These are phyloP conservation scores for Penicillium waksmanii DNA, from an alignment of 495 filamentous ascomycete species.

Conservation along the genomic window DNA sequence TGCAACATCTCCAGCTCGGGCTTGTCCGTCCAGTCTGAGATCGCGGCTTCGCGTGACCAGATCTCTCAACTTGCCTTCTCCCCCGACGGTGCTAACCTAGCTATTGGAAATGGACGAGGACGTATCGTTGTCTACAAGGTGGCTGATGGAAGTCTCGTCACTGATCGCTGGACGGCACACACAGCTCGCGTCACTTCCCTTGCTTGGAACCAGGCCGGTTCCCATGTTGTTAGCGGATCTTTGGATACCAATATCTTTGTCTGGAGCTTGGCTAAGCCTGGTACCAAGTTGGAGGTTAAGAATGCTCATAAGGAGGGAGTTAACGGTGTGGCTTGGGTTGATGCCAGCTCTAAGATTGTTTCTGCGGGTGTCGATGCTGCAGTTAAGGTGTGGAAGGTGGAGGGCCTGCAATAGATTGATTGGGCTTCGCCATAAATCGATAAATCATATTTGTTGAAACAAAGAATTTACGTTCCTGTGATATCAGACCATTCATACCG, in stretches of 20 bases:
- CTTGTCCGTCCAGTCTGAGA: slow-evolving; percentile 47
- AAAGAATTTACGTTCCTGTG: too few relatives aligned
- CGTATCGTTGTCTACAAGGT: slow-evolving; percentile 78
- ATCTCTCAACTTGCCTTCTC: slow-evolving; percentile 75
- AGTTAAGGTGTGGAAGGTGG: slow-evolving; percentile 86
- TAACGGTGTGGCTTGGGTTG: slow-evolving; percentile 83
- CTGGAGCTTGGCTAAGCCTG: slow-evolving; percentile 86
- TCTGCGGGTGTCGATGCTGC: slow-evolving; percentile 86
- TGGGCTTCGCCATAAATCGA: neutral
- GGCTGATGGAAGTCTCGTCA: slow-evolving; percentile 49
- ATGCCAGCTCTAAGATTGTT: slow-evolving; percentile 67
- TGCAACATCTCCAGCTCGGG: slow-evolving; percentile 60
- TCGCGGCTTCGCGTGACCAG: slow-evolving; percentile 45
- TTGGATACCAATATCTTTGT: slow-evolving; percentile 90
- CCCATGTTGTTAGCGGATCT: slow-evolving; percentile 79
- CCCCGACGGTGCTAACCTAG: slow-evolving; percentile 68
- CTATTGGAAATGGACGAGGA: slow-evolving; percentile 80
- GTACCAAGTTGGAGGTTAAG: slow-evolving; percentile 72
- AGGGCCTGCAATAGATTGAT: slow-evolving; percentile 55
- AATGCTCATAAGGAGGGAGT: slow-evolving; percentile 97
- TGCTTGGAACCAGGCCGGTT: slow-evolving; percentile 76
- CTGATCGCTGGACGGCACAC: slow-evolving; percentile 85
- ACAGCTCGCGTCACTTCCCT: slow-evolving; percentile 83
- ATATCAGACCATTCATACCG: too few relatives aligned
- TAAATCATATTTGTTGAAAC: too few relatives aligned